Evolutionary conservation across 768 basidiomycete genomes (phyloP).

Genomic region (Suillus lakei): DNA sequence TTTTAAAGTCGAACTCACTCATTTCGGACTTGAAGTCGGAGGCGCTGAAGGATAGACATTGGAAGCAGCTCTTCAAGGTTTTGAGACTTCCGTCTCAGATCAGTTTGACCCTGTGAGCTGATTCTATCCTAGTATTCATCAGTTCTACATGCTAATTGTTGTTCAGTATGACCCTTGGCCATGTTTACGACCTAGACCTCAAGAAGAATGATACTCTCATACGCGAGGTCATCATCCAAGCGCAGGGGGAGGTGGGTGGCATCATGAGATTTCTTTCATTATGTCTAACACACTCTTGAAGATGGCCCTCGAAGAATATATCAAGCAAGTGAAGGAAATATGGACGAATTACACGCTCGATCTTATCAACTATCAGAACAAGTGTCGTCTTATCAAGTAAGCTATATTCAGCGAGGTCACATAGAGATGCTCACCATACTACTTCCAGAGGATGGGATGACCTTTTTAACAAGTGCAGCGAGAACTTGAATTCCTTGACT

Average conservation of each 20-base stretch:
- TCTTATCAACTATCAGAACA: slow-evolving; percentile 98
- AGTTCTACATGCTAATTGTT: slow-evolving; percentile 14
- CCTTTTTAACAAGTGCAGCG: slow-evolving; percentile 94
- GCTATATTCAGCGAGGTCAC: slow-evolving; percentile 17
- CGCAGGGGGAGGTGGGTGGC: slow-evolving; percentile 85
- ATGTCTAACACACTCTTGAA: slow-evolving; percentile 39
- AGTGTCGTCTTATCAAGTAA: slow-evolving; percentile 91
- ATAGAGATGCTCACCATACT: slow-evolving; percentile 14
- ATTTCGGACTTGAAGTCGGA: slow-evolving; percentile 97
- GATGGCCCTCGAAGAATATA: slow-evolving; percentile 96
- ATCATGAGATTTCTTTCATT: neutral
- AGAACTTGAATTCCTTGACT: slow-evolving; percentile 92
- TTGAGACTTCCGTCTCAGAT: slow-evolving; percentile 77
- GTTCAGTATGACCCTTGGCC: slow-evolving; percentile 87
- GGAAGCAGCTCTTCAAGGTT: slow-evolving; percentile 95
- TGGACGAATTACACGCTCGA: slow-evolving; percentile 97
- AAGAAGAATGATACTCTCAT: slow-evolving; percentile 91
- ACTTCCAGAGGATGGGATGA: slow-evolving; percentile 89
- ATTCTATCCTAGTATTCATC: slow-evolving; percentile 17
- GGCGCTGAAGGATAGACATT: slow-evolving; percentile 95
- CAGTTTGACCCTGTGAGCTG: slow-evolving; percentile 69
- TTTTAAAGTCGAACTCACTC: slow-evolving; percentile 88
- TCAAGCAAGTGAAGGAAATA: slow-evolving; percentile 94
- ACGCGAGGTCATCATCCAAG: slow-evolving; percentile 95
- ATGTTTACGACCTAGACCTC: slow-evolving; percentile 96